Evolutionary conservation across 2,329 filamentous ascomycete genomes (phyloP).

Genomic region (Eutypella sp.): DNA sequence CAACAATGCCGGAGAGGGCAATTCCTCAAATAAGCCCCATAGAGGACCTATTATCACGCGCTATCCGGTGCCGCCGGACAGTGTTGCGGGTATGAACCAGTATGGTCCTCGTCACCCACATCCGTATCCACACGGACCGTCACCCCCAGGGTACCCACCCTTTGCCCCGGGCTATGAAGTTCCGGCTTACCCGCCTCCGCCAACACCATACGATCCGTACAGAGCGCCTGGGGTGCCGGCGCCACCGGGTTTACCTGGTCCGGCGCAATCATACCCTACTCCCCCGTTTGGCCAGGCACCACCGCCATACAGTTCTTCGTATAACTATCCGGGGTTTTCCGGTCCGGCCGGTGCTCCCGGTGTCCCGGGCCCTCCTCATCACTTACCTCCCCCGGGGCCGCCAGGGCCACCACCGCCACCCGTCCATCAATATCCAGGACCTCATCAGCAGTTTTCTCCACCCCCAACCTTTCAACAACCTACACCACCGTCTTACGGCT

Average conservation of each 20-base stretch:
- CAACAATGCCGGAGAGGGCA: slow-evolving; percentile 17
- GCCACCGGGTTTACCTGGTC: not conserved
- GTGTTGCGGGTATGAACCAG: slow-evolving; percentile 9
- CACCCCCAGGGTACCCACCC: slow-evolving; percentile 11
- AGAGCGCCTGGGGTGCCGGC: not conserved
- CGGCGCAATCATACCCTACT: not conserved
- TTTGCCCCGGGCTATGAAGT: slow-evolving; percentile 7
- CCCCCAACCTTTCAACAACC: not conserved
- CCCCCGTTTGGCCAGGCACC: not conserved
- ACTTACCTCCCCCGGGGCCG: not conserved
- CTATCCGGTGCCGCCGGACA: slow-evolving; percentile 22
- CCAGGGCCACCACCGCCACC: not conserved
- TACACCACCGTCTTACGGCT: not conserved
- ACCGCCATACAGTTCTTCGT: not conserved
- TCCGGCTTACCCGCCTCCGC: not conserved
- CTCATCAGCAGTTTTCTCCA: not conserved
- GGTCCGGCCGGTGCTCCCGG: not conserved
- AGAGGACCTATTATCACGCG: slow-evolving; percentile 29
- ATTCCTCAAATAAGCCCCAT: slow-evolving; percentile 16
- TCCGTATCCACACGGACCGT: slow-evolving; percentile 13
- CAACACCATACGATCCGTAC: not conserved
- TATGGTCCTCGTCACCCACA: slow-evolving; percentile 12
- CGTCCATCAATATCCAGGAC: not conserved
- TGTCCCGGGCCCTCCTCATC: not conserved
- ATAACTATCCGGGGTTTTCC: not conserved